Evolutionary conservation across 768 basidiomycete species (phyloP).

Genomic region (Boletus eberwhitei): DNA sequence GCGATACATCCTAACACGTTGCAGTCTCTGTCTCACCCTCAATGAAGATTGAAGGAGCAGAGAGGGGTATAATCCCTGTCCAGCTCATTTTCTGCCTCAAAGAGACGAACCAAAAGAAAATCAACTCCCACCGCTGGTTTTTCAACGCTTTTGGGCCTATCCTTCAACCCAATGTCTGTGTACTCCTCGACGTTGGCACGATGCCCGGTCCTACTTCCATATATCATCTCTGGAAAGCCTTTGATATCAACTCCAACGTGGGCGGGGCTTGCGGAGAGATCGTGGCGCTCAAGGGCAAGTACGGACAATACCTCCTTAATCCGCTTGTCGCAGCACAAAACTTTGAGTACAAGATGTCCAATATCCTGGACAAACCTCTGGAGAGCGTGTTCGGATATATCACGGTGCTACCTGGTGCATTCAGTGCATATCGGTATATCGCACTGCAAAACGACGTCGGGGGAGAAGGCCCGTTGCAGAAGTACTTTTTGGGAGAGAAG

Average conservation of each 20-base stretch:
- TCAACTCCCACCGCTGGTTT: slow-evolving; percentile 94
- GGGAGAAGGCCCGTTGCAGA: slow-evolving; percentile 87
- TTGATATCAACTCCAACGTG: slow-evolving; percentile 88
- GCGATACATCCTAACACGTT: slow-evolving; percentile 6
- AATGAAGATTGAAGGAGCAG: slow-evolving; percentile 76
- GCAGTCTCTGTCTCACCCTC: slow-evolving; percentile 78
- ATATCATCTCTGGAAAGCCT: slow-evolving; percentile 94
- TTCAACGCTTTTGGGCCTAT: slow-evolving; percentile 86
- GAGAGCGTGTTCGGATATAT: slow-evolving; percentile 93
- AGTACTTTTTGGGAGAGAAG: slow-evolving; percentile 97
- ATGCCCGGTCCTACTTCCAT: slow-evolving; percentile 86
- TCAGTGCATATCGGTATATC: slow-evolving; percentile 88
- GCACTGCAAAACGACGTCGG: slow-evolving; percentile 81
- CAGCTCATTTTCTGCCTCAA: slow-evolving; percentile 92
- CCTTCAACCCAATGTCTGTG: slow-evolving; percentile 88
- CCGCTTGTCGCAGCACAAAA: slow-evolving; percentile 90
- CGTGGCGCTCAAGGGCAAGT: slow-evolving; percentile 86
- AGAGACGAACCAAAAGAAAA: slow-evolving; percentile 94
- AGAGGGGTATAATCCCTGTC: slow-evolving; percentile 80
- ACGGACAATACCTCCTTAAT: slow-evolving; percentile 73
- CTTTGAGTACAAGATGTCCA: slow-evolving; percentile 93
- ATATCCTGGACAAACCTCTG: slow-evolving; percentile 89
- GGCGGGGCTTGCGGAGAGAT: slow-evolving; percentile 97
- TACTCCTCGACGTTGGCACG: slow-evolving; percentile 84
- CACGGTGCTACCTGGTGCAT: slow-evolving; percentile 89